Base-by-base conservation (phyloP, 2,329 filamentous ascomycete genomes). In the Malbranchea cinnamomea region DNA sequence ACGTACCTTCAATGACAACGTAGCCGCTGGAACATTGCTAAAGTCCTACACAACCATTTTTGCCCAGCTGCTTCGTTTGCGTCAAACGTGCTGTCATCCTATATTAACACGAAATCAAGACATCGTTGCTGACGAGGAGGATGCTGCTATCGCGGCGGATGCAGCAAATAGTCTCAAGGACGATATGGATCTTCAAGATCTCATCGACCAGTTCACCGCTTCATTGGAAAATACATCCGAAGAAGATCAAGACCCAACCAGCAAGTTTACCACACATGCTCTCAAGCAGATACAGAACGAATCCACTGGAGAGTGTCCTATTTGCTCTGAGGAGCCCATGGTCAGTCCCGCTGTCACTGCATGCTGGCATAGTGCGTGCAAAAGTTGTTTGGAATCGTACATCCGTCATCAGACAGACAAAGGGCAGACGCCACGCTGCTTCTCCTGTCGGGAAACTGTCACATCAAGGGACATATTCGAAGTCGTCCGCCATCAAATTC, bases 31-130 rank as follows among this genome's bases (percentile, higher is more conserved):
- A 3, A 95, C 87, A 0, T 67, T 98, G 4, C 71, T 95, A 63
- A 94, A 93, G 52, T 85, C 84, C 0, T 98, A 85, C 47, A 93
- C 89, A 0, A 94, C 84, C 30, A 94, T 98, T 38, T 94, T 98
- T 49, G 87, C 89, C 0, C 89, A 98, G 52, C 91, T 98, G 46
- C 58, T 98, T 23, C 79, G 89, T 2, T 70, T 98, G 6, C 75
- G 89, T 2, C 89, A 98, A 48, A 81, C 82, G 2, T 98, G 89
- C 51, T 95, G 89, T 39, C 89, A 98, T 51, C 89, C 89, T 0
- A 62, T 87, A 2, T 66, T 98, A 8, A 89, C 91, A 0, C 74
- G 85, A 18, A 92, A 93, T 46, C 77, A 78, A 42, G 73, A 76
- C 2, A 63, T 93, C 4, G 76, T 92, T 3, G 77, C 82, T 2